Evolutionary conservation across 208 protist genomes (phyloP).

Genomic region (Crithidia bombi): DNA sequence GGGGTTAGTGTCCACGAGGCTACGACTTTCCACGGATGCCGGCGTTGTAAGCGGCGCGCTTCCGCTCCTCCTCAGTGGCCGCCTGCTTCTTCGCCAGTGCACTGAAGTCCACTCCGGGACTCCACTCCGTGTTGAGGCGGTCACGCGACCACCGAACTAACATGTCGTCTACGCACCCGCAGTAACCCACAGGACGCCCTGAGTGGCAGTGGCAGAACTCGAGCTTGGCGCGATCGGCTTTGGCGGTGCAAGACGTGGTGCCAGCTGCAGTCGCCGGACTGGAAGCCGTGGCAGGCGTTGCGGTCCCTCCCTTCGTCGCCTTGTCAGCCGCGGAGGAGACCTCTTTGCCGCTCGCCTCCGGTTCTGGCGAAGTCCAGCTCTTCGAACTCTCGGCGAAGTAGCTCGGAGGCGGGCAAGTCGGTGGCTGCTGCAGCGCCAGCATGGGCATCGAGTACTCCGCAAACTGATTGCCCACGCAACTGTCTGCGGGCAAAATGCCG

Average conservation of each 20-base stretch:
- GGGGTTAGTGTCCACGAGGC: too few relatives aligned
- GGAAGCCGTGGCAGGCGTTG: not conserved
- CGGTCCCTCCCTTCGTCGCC: not conserved
- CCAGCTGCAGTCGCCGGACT: not conserved
- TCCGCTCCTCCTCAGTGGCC: conserved; percentile 29
- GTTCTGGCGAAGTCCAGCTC: conserved; percentile 18
- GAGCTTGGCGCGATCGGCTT: conserved; percentile 10
- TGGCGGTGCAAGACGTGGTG: not conserved
- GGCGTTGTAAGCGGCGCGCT: conserved; percentile 19
- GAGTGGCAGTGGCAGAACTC: conserved; percentile 71
- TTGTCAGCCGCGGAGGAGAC: conserved; percentile 13
- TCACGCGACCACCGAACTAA: conserved; percentile 80
- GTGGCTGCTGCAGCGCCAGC: conserved; percentile 49
- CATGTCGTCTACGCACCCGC: conserved; percentile 92
- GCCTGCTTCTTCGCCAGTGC: conserved; percentile 45
- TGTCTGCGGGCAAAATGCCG: conserved; percentile 47
- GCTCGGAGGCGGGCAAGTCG: conserved; percentile 31
- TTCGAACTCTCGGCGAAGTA: conserved; percentile 34
- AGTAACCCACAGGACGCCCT: conserved; percentile 63
- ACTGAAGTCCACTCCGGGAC: conserved; percentile 63
- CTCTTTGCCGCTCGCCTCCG: conserved; percentile 14
- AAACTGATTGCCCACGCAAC: conserved; percentile 49
- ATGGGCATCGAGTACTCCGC: conserved; percentile 62
- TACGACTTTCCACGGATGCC: conserved; percentile 21
- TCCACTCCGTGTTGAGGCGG: conserved; percentile 66